These are phyloP conservation scores for Lodderomyces parapsilosis DNA, from an alignment of 1,139 yeast species.

Conservation along the genomic window DNA sequence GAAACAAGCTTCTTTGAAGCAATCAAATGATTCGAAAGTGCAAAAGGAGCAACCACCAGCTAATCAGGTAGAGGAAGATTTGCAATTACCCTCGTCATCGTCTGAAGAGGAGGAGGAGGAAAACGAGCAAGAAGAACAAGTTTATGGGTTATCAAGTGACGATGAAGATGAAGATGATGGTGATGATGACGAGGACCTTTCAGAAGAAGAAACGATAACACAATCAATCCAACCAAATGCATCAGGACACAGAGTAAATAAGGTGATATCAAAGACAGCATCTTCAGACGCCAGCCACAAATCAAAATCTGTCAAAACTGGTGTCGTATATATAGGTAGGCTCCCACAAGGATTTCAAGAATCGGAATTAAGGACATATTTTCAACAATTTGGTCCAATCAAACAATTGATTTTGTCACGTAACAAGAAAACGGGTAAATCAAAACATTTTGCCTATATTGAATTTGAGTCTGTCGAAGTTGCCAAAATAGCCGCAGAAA, in stretches of 20 bases:
- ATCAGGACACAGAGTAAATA: constrained; percentile 28
- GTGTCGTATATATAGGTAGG: constrained; percentile 86
- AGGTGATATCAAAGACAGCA: constrained; percentile 19
- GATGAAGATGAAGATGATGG: constrained; percentile 14
- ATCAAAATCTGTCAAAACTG: constrained; percentile 32
- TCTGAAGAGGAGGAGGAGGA: constrained; percentile 22
- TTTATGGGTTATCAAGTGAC: constrained; percentile 23
- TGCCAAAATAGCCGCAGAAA: constrained; percentile 86
- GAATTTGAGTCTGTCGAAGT: constrained; percentile 76
- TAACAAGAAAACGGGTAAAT: constrained; percentile 85
- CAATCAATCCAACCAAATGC: constrained; percentile 10
- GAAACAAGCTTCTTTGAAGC: constrained; percentile 1
- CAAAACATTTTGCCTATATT: constrained; percentile 90
- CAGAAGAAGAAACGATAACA: constrained; percentile 13
- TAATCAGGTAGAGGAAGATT: constrained; percentile 22
- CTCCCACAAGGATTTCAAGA: constrained; percentile 93
- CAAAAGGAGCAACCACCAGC: constrained; percentile 16
- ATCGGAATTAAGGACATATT: constrained; percentile 74
- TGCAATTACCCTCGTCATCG: constrained; percentile 30
- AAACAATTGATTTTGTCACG: constrained; percentile 77
- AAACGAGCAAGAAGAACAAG: constrained; percentile 21
- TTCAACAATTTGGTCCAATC: constrained; percentile 85
- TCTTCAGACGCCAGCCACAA: constrained; percentile 9
- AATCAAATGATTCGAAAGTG: constrained; percentile 1
- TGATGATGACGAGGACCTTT: constrained; percentile 14